phyloP scores from a whole-genome alignment of 2,329 filamentous ascomycete genomes.

The Hymenoscyphus fraxineus region DNA sequence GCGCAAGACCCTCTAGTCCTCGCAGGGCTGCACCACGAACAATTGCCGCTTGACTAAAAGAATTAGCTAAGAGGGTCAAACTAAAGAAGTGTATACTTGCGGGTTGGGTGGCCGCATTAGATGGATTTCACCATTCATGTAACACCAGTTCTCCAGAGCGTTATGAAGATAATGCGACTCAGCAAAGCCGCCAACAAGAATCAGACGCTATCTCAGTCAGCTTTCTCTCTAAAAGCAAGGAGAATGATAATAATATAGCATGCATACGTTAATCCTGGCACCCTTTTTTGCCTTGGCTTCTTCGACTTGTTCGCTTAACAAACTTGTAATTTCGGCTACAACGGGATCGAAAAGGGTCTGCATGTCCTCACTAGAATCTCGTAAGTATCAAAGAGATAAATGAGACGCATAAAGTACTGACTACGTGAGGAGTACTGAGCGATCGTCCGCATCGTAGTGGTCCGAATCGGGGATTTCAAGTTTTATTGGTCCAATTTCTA shows the following conservation, averaged over 20 bases:
- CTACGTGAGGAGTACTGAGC: conserved; percentile 20
- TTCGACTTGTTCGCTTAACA: conserved; percentile 23
- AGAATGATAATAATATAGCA: background rate
- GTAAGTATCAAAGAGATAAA: background rate
- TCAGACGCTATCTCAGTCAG: conserved; percentile 17
- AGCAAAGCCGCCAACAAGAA: conserved; percentile 22
- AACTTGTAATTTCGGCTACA: conserved; percentile 17
- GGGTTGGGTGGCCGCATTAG: conserved; percentile 22
- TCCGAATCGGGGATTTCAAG: conserved; percentile 17
- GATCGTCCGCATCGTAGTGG: conserved; percentile 19
- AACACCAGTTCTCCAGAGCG: conserved; percentile 21
- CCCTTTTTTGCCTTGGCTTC: conserved; percentile 12
- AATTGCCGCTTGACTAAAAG: conserved; percentile 23
- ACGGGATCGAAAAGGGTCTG: conserved; percentile 28
- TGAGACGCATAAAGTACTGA: conserved; percentile 8
- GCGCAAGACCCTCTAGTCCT: conserved; percentile 19
- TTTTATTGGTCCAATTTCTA: conserved; percentile 18
- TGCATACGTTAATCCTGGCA: conserved; percentile 20
- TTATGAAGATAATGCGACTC: conserved; percentile 24
- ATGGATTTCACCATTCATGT: conserved; percentile 19
- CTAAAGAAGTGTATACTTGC: conserved; percentile 9
- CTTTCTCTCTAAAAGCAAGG: background rate
- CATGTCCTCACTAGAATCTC: conserved; percentile 22
- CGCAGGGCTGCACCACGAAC: conserved; percentile 22
- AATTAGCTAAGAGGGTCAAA: conserved; percentile 2